Base-by-base conservation (phyloP, 305 asterid species). In the Fraxinus baroniana region DNA sequence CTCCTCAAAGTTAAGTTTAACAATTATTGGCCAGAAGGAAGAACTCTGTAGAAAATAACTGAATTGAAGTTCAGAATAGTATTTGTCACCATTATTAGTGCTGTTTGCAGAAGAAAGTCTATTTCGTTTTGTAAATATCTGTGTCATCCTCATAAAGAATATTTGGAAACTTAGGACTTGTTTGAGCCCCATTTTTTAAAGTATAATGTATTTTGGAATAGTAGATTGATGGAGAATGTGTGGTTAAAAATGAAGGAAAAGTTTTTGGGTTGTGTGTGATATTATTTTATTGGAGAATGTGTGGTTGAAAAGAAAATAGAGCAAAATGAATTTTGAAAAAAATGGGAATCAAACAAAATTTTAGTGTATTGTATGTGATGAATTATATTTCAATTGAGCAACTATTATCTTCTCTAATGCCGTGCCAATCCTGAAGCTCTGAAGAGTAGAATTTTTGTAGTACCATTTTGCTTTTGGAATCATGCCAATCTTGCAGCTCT, bases 401-500 rank as follows among this genome's bases (percentile, higher is more conserved):
- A 64, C 15, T 22, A 22, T 24, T 64, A 64, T 64, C 72, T 22
- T 64, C 3, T 22, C 15, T 7, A 28, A 62, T 8, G 72, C 33
- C 72, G 24, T 24, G 33, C 15, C 32, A 64, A 64, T 64, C 33
- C 33, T 22, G 17, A 17, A 64, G 72, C 72, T 64, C 72, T 64
- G 17, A 7, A 64, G 33, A 17, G 72, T 64, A 22, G 72, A 64
- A 64, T 24, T 20, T 64, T 22, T 64, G 3, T 24, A 8, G 72
- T 24, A 64, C 28, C 18, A 64, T 64, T 24, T 20, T 64, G 72
- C 72, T 64, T 64, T 64, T 64, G 32, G 32, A 9, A 64, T 64
- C 72, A 64, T 64, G 72, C 72, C 72, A 64, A 22, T 64, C 72
- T 64, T 24, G 72, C 72, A 64, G 13, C 35, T 64, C 72, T 64